Evolutionary conservation across 768 basidiomycete species (phyloP).

Genomic region (Tylopilus sp.): DNA sequence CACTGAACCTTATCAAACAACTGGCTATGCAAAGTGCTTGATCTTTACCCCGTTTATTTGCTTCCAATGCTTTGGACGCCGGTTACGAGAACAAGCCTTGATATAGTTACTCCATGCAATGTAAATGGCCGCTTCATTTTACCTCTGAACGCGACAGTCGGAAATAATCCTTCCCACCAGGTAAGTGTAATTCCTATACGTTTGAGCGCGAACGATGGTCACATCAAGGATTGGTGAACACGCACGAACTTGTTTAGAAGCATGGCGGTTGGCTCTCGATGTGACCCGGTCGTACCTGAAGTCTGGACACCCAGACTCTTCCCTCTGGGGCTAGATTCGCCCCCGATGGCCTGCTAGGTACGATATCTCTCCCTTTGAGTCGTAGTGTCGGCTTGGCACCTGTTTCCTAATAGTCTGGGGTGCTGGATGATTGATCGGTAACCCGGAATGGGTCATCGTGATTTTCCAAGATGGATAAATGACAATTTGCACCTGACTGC

Average conservation of each 20-base stretch:
- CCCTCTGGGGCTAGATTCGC: background rate
- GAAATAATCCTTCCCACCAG: background rate
- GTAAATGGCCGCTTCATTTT: background rate
- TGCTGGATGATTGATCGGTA: constrained; percentile 1
- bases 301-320: background rate
- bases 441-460: background rate
- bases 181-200: constrained; percentile 6
- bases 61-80: background rate
- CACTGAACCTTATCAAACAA: constrained; percentile 6
- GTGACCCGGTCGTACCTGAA: background rate
- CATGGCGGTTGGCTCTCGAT: background rate
- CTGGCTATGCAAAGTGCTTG: constrained; percentile 9
- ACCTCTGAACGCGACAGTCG: background rate
- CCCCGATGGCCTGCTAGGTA: constrained; percentile 1
- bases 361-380: background rate
- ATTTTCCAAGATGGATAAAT: constrained; percentile 3
- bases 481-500: background rate
- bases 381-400: background rate
- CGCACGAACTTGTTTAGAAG: background rate
- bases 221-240: background rate
- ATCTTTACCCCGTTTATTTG: background rate
- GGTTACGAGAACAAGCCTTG: background rate
- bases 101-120: background rate
- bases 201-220: background rate
- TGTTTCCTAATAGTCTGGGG: background rate